A percentile compares a stretch with the other conserved stretches of the same genome.
phyloP scores from a whole-genome alignment of 2,329 filamentous ascomycete genomes.

The Teratosphaeria pseudoeucalypti region DNA sequence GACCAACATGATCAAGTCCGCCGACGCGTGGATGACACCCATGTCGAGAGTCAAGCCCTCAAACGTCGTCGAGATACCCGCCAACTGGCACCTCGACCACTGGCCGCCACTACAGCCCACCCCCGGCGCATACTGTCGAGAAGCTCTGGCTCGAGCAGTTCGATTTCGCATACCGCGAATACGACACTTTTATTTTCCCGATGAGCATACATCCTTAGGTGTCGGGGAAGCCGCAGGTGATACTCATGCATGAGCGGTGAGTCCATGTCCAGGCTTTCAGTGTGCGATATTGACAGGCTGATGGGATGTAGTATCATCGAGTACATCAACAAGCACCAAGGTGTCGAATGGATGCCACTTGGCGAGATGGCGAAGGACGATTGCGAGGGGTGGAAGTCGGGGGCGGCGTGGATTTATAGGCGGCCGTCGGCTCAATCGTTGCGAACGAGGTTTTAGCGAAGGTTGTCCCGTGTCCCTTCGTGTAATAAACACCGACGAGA shows the following conservation, averaged over 20 bases:
- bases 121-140: slow-evolving; percentile 29
- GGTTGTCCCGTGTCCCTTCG: too few relatives aligned
- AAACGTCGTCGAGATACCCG: slow-evolving; percentile 36
- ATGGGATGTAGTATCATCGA: slow-evolving; percentile 28
- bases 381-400: slow-evolving; percentile 25
- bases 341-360: slow-evolving; percentile 31
- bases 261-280: too few relatives aligned
- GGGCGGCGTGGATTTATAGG: slow-evolving; percentile 14
- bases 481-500: too few relatives aligned
- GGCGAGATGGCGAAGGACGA: slow-evolving; percentile 25
- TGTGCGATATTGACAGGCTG: too few relatives aligned
- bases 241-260: slow-evolving; percentile 34
- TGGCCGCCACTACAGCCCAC: slow-evolving; percentile 35
- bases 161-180: slow-evolving; percentile 35
- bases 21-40: slow-evolving; percentile 30
- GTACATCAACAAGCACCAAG: slow-evolving; percentile 35
- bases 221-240: slow-evolving; percentile 37
- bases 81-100: slow-evolving; percentile 39
- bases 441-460: too few relatives aligned
- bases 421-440: not conserved
- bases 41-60: slow-evolving; percentile 24
- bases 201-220: slow-evolving; percentile 41
- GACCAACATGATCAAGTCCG: slow-evolving; percentile 23
- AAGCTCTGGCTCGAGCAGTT: slow-evolving; percentile 39
- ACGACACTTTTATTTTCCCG: slow-evolving; percentile 38